These are phyloP conservation scores for Plasmodium sp. DNA, from an alignment of 169 alveolate genomes.

Conservation along the genomic window DNA sequence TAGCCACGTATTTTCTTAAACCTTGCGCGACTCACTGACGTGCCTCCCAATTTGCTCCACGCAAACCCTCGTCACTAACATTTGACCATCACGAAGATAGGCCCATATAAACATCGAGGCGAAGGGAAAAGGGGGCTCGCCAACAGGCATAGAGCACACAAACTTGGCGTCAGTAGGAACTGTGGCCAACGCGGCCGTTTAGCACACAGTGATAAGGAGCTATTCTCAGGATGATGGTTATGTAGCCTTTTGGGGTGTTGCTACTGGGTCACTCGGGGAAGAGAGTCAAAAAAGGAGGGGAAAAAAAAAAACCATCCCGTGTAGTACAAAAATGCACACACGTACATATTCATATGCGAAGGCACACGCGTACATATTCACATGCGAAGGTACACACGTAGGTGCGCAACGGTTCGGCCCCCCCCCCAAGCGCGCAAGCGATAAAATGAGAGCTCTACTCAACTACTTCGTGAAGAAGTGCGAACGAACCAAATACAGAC, in stretches of 20 bases:
- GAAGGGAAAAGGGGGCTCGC: not conserved
- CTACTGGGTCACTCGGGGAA: not conserved
- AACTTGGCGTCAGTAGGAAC: not conserved
- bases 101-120: not conserved
- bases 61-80: not conserved
- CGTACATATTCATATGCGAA: not conserved
- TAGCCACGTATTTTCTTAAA: not conserved
- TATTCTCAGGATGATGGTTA: not conserved
- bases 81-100: not conserved
- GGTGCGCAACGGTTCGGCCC: not conserved
- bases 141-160: not conserved
- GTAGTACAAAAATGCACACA: not conserved
- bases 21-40: not conserved
- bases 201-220: not conserved
- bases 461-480: slow-evolving; percentile 22
- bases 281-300: not conserved
- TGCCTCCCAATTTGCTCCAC: not conserved
- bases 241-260: not conserved
- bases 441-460: slow-evolving; percentile 36
- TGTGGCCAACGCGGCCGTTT: not conserved
- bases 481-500: slow-evolving; percentile 52
- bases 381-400: not conserved
- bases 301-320: not conserved
- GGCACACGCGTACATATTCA: not conserved
- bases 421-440: not conserved